These are phyloP conservation scores for Aspergillus melleus DNA, from an alignment of 2,329 filamentous ascomycete species.

Conservation along the genomic window DNA sequence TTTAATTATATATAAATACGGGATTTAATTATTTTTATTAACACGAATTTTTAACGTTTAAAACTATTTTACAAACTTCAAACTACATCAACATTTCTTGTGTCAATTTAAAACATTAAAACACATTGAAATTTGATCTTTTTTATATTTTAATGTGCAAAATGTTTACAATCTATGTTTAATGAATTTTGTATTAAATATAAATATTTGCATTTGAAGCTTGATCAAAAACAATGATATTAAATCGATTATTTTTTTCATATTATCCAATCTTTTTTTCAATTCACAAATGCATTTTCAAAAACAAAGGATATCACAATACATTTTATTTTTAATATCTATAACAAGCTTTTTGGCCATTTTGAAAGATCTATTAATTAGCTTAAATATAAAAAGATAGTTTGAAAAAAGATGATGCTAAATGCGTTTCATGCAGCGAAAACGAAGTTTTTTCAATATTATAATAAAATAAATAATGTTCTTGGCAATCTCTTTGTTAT, in stretches of 20 bases:
- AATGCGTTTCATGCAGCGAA: background rate
- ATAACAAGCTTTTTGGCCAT: background rate
- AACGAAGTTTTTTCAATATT: conserved; percentile 16
- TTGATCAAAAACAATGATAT: conserved; percentile 5
- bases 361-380: background rate
- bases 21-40: conserved; percentile 12
- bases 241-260: too few relatives aligned
- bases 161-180: conserved; percentile 7
- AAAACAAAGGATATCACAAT: too few relatives aligned
- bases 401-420: conserved; percentile 14
- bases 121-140: conserved; percentile 20
- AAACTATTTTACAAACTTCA: conserved; percentile 15
- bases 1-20: background rate
- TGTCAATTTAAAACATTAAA: conserved; percentile 17
- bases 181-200: background rate
- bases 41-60: conserved; percentile 12
- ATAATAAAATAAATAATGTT: conserved; percentile 11
- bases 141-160: conserved; percentile 15
- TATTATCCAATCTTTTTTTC: too few relatives aligned
- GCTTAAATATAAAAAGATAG: conserved; percentile 12
- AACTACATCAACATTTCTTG: conserved; percentile 8
- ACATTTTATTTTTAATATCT: background rate
- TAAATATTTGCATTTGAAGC: background rate
- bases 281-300: too few relatives aligned
- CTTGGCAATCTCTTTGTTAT: background rate